A percentile compares a stretch with the other conserved stretches of the same genome.
Conservation (phyloP, 768 basidiomycete species). For the Kwoniella sp. region DNA sequence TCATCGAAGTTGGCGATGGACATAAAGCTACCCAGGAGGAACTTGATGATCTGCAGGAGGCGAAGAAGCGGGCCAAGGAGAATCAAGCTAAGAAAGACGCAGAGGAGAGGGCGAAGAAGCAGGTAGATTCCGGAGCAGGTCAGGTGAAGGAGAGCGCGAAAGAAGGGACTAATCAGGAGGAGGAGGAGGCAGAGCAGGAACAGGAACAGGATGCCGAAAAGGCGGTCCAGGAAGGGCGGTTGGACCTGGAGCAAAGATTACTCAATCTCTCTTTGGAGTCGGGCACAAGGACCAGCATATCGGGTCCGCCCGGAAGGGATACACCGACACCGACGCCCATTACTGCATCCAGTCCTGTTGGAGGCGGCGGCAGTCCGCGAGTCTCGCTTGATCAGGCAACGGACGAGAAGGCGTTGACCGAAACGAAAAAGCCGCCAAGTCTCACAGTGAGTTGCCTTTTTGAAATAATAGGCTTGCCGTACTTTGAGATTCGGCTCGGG, state of each 20-base stretch:
- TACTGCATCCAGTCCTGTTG: not conserved
- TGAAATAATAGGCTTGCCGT: too few relatives aligned
- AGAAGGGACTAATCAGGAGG: slow-evolving; percentile 6
- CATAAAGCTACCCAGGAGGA: slow-evolving; percentile 43
- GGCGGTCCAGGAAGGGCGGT: slow-evolving; percentile 31
- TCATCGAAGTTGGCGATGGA: slow-evolving; percentile 56
- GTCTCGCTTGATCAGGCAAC: slow-evolving; percentile 31
- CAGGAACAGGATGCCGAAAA: slow-evolving; percentile 20
- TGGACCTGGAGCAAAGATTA: slow-evolving; percentile 36
- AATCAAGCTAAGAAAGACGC: slow-evolving; percentile 21
- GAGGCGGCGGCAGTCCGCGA: slow-evolving; percentile 15
- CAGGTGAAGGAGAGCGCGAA: slow-evolving; percentile 23
- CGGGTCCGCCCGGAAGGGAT: not conserved
- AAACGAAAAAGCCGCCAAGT: slow-evolving; percentile 45
- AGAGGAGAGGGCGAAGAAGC: slow-evolving; percentile 20
- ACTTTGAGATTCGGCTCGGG: too few relatives aligned
- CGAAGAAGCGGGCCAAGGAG: slow-evolving; percentile 28
- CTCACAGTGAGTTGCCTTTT: slow-evolving; percentile 47
- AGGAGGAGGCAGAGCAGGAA: slow-evolving; percentile 14
- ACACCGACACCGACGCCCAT: not conserved
- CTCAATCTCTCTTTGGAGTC: slow-evolving; percentile 36
- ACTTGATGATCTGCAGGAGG: slow-evolving; percentile 45
- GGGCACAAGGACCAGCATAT: slow-evolving; percentile 13
- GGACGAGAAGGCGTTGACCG: slow-evolving; percentile 35
- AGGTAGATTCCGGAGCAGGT: slow-evolving; percentile 45